These are phyloP conservation scores for Podaxis sp. DNA, from an alignment of 768 basidiomycete species.

Conservation along the genomic window DNA sequence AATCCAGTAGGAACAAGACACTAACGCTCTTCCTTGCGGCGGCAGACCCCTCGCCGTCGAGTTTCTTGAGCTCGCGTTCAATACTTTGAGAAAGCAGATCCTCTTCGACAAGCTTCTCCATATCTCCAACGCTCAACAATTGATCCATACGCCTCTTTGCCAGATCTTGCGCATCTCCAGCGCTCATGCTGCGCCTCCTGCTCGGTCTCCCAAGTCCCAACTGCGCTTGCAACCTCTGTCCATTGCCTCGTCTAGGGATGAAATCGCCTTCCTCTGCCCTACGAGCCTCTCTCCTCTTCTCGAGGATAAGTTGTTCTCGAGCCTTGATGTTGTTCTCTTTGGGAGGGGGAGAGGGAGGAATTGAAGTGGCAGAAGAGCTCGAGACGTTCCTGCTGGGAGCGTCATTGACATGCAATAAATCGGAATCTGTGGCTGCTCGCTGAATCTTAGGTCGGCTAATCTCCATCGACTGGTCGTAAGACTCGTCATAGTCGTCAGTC, in stretches of 20 bases:
- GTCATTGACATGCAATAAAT: slow-evolving; percentile 35
- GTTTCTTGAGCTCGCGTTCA: slow-evolving; percentile 67
- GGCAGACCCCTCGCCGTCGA: slow-evolving; percentile 40
- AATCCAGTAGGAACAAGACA: slow-evolving; percentile 16
- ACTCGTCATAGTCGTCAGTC: slow-evolving; percentile 38
- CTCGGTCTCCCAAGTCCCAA: slow-evolving; percentile 50
- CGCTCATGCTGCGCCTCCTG: slow-evolving; percentile 73
- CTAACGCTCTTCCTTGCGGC: slow-evolving; percentile 39
- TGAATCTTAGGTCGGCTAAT: slow-evolving; percentile 32
- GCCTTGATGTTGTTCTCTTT: slow-evolving; percentile 61
- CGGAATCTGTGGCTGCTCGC: slow-evolving; percentile 53
- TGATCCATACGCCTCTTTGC: slow-evolving; percentile 33
- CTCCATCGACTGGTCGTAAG: slow-evolving; percentile 18
- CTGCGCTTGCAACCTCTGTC: slow-evolving; percentile 24
- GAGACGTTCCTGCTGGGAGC: slow-evolving; percentile 40
- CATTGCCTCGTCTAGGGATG: slow-evolving; percentile 17
- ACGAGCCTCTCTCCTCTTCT: slow-evolving; percentile 65
- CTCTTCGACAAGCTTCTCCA: slow-evolving; percentile 33
- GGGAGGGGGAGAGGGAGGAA: slow-evolving; percentile 49
- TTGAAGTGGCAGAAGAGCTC: slow-evolving; percentile 36
- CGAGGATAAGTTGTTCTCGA: slow-evolving; percentile 67
- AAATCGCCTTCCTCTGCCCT: slow-evolving; percentile 48
- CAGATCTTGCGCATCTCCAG: slow-evolving; percentile 63
- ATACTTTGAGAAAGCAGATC: slow-evolving; percentile 68
- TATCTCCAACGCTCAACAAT: slow-evolving; percentile 37